Base-by-base conservation (phyloP, 768 basidiomycete genomes). In the Favolaschia claudopus region DNA sequence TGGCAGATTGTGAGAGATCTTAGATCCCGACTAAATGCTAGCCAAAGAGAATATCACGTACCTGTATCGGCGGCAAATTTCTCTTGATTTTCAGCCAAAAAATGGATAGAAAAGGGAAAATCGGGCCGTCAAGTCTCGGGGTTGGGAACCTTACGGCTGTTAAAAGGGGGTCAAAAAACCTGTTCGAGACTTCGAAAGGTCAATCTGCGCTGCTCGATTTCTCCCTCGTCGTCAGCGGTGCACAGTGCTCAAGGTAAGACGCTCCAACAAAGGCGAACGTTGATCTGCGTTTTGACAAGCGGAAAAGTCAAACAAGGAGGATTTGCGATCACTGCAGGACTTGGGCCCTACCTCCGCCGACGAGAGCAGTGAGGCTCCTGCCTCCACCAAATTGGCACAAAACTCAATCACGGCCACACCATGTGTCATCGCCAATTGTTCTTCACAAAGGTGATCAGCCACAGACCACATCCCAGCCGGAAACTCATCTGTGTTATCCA, bases 321-420 rank as follows among this genome's bases (percentile, higher is more conserved):
- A 55, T 63, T 57, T 24, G 55, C 45, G 53, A 60, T 60, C 55
- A 58, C 19, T 28, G 27, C 46, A 63, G 29, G 22, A 45, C 20
- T 25, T 45, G 17, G 24, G 50, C 63, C n/a, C 55, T 60, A 64
- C 58, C 58, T 64, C 63, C 63, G 58, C 63, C 63, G 63, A 64
- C 63, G 54, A 64, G 49, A 61, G 36, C 50, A 47, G 33, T 9
- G 52, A 43, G 32, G 39, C 44, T 33, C 42, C 53, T 56, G 37
- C 40, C 53, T 40, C 39, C 53, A 39, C 48, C 25, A 45, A 33
- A 28, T 40, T 38, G 60, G 54, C 33, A 33, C 47, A 40, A 49
- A 57, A 62, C 55, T 46, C 36, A 56, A 51, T 56, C 53, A 51
- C n/a, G 20, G 27, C 24, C 20, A 48, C 52, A 54, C 47, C 34